Conservation (phyloP, 2,329 filamentous ascomycete species). For the Aspergillus novoparasiticus region DNA sequence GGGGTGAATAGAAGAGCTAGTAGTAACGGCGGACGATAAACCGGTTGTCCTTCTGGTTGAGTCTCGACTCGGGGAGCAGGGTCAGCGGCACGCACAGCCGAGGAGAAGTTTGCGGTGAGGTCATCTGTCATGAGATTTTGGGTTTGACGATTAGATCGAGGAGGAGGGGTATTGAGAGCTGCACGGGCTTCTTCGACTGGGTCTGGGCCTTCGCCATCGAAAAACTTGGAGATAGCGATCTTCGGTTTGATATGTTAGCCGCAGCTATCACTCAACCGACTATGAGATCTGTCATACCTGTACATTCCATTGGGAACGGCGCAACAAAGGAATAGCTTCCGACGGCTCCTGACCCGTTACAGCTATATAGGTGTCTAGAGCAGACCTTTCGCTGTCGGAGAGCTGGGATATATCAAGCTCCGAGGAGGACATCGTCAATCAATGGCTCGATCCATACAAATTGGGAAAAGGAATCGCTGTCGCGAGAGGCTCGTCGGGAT, state of each 20-base stretch:
- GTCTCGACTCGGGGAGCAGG: constrained; percentile 85
- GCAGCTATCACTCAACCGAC: background rate
- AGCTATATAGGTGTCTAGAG: constrained; percentile 83
- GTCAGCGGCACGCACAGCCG: constrained; percentile 53
- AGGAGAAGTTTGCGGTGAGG: constrained; percentile 35
- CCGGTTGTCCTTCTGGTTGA: constrained; percentile 65
- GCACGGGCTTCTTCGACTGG: constrained; percentile 75
- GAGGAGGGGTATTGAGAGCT: constrained; percentile 61
- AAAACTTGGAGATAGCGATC: constrained; percentile 97
- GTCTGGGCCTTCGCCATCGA: constrained; percentile 89
- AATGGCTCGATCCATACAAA: constrained; percentile 27
- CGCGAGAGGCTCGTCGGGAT: background rate
- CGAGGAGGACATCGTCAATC: constrained; percentile 50
- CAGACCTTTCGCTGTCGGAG: constrained; percentile 75
- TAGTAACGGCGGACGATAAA: constrained; percentile 72
- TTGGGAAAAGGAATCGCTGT: background rate
- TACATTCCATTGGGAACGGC: constrained; percentile 93
- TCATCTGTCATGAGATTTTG: constrained; percentile 68
- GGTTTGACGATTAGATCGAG: constrained; percentile 63
- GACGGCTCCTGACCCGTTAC: constrained; percentile 81
- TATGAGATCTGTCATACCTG: constrained; percentile 57
- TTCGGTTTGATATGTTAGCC: constrained; percentile 38
- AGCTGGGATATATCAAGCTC: constrained; percentile 64
- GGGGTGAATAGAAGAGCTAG: constrained; percentile 79
- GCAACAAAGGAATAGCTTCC: constrained; percentile 76